Percentiles rank a stretch among this genome's conserved stretches.
phyloP scores from a whole-genome alignment of 1,139 yeast species.

The Kodamaea arcana region DNA sequence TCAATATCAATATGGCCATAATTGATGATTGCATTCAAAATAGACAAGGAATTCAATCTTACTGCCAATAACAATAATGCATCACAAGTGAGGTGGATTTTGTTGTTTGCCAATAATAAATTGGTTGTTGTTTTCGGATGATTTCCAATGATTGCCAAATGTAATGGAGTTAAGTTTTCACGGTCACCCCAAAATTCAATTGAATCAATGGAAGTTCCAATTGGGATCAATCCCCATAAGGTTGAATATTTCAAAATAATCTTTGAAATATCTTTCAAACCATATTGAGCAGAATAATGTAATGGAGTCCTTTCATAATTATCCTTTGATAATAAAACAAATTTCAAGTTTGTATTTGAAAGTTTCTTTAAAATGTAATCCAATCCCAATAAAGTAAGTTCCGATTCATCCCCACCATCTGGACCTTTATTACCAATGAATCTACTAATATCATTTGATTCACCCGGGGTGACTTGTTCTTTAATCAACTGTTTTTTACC shows the following conservation, averaged over 20 bases:
- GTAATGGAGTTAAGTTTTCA: slow-evolving; percentile 78
- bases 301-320: slow-evolving; percentile 79
- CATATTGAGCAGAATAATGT: slow-evolving; percentile 88
- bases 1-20: slow-evolving; percentile 63
- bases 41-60: slow-evolving; percentile 56
- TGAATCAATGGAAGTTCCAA: slow-evolving; percentile 54
- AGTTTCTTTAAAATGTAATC: slow-evolving; percentile 50
- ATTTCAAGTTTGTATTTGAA: slow-evolving; percentile 42
- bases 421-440: slow-evolving; percentile 47
- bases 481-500: slow-evolving; percentile 50
- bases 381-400: slow-evolving; percentile 45
- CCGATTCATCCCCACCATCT: slow-evolving; percentile 46
- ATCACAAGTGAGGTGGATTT: slow-evolving; percentile 37
- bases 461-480: slow-evolving; percentile 34
- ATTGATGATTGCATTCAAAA: slow-evolving; percentile 52
- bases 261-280: slow-evolving; percentile 60
- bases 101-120: slow-evolving; percentile 44
- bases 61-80: slow-evolving; percentile 66
- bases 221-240: slow-evolving; percentile 31
- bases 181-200: slow-evolving; percentile 72
- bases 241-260: slow-evolving; percentile 47
- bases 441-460: slow-evolving; percentile 27
- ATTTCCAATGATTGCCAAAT: slow-evolving; percentile 74
- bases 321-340: slow-evolving; percentile 61
- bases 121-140: slow-evolving; percentile 75